A percentile compares a stretch with the other conserved stretches of the same genome.
Conservation (phyloP, 148 eudicot genomes). For the Fagopyrum homotropicum region DNA sequence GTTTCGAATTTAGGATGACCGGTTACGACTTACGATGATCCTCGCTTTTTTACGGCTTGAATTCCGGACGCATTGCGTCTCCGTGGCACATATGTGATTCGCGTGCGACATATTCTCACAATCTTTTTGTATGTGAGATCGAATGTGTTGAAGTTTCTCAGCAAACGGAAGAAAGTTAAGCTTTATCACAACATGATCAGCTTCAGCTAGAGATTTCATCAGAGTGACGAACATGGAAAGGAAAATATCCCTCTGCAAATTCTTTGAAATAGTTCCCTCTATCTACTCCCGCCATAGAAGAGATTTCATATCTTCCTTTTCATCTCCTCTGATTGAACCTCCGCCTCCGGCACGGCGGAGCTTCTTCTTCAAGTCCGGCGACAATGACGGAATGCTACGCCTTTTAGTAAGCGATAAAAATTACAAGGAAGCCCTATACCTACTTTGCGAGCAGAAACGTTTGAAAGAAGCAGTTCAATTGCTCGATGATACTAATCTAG, state of each 20-base stretch:
- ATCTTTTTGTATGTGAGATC: too few relatives aligned
- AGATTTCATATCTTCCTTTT: constrained; percentile 9
- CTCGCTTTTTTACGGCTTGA: too few relatives aligned
- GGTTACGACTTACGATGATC: too few relatives aligned
- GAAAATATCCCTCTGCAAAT: not conserved
- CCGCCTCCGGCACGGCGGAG: constrained; percentile 9
- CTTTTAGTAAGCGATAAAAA: constrained; percentile 15
- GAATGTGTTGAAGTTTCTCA: too few relatives aligned
- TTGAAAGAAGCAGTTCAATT: constrained; percentile 38
- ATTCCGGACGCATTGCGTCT: too few relatives aligned
- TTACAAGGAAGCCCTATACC: constrained; percentile 25
- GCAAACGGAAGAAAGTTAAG: not conserved
- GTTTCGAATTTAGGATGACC: too few relatives aligned
- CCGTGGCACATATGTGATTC: too few relatives aligned
- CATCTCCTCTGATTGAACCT: not conserved
- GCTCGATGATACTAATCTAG: constrained; percentile 20
- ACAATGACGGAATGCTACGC: constrained; percentile 13
- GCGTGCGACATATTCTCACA: too few relatives aligned
- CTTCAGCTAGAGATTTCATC: not conserved
- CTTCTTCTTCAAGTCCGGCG: constrained; percentile 15
- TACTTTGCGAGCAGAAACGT: constrained; percentile 35
- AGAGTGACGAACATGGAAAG: not conserved
- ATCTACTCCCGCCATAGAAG: constrained; percentile 1
- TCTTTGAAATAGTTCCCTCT: constrained; percentile 1
- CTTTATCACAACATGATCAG: not conserved